These are phyloP conservation scores for Holtermanniella nyarrowii DNA, from an alignment of 768 basidiomycete species.

Conservation along the genomic window DNA sequence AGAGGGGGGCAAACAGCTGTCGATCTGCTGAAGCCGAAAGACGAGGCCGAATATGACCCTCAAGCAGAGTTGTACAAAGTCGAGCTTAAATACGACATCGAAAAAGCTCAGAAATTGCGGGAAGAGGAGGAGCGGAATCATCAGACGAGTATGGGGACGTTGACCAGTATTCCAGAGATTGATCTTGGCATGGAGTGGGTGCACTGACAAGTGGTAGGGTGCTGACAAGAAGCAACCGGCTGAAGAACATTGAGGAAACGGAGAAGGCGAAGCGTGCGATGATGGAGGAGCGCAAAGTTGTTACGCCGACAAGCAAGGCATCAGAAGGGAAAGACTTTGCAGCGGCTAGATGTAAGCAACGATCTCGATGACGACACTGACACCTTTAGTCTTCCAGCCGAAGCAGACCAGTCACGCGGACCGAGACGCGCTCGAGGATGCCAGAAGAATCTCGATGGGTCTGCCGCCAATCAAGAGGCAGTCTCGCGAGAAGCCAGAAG, in stretches of 20 bases:
- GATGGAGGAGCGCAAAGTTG: conserved; percentile 52
- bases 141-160: conserved; percentile 85
- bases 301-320: conserved; percentile 17
- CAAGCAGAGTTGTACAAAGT: conserved; percentile 68
- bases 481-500: conserved; percentile 50
- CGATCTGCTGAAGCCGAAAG: conserved; percentile 34
- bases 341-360: conserved; percentile 70
- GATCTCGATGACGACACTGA: neutral
- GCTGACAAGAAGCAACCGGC: conserved; percentile 52
- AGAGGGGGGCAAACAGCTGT: conserved; percentile 49
- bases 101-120: conserved; percentile 39
- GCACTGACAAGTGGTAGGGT: no score
- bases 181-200: conserved; percentile 97
- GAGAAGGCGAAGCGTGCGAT: conserved; percentile 88
- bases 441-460: conserved; percentile 77
- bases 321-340: conserved; percentile 72
- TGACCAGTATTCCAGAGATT: conserved; percentile 95
- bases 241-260: conserved; percentile 94
- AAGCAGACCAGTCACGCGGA: conserved; percentile 75
- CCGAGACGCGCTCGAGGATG: conserved; percentile 71
- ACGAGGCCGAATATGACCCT: conserved; percentile 50
- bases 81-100: conserved; percentile 46
- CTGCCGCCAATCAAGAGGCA: conserved; percentile 49
- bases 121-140: conserved; percentile 79
- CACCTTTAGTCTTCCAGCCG: conserved; percentile 64